phyloP scores from a whole-genome alignment of 1,284 basidiomycete genomes.

The Leccinum fuscescens region DNA sequence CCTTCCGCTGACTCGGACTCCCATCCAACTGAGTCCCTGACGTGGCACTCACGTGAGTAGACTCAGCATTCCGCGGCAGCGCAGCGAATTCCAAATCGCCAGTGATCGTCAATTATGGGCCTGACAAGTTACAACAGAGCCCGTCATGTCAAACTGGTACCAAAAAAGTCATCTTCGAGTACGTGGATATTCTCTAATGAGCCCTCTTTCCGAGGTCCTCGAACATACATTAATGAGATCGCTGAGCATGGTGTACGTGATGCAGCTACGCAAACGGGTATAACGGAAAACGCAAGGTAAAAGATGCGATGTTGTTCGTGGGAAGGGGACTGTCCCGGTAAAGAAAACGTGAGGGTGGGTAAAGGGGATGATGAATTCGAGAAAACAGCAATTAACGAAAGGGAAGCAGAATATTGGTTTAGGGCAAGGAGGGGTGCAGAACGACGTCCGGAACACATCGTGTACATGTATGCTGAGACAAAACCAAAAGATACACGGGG shows the following conservation, averaged over 20 bases:
- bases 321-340: slow-evolving; percentile 8
- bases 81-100: not conserved
- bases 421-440: slow-evolving; percentile 6
- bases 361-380: not conserved
- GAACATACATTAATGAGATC: slow-evolving; percentile 34
- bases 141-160: not conserved
- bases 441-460: slow-evolving; percentile 18
- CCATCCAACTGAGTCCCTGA: not conserved
- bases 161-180: not conserved
- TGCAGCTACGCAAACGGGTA: slow-evolving; percentile 33
- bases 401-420: slow-evolving; percentile 2
- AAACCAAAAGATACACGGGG: slow-evolving; percentile 17
- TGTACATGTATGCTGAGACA: slow-evolving; percentile 23
- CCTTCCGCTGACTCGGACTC: not conserved
- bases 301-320: slow-evolving; percentile 16
- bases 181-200: slow-evolving; percentile 14
- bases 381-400: slow-evolving; percentile 9
- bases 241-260: slow-evolving; percentile 30
- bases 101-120: not conserved
- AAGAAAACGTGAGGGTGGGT: slow-evolving; percentile 4
- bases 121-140: not conserved
- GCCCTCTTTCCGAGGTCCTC: slow-evolving; percentile 8
- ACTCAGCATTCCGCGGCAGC: not conserved
- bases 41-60: not conserved
- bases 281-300: slow-evolving; percentile 19